Evolutionary conservation across 352 stramenopile genomes (phyloP).

Genomic region (Phytophthora boehmeriae): DNA sequence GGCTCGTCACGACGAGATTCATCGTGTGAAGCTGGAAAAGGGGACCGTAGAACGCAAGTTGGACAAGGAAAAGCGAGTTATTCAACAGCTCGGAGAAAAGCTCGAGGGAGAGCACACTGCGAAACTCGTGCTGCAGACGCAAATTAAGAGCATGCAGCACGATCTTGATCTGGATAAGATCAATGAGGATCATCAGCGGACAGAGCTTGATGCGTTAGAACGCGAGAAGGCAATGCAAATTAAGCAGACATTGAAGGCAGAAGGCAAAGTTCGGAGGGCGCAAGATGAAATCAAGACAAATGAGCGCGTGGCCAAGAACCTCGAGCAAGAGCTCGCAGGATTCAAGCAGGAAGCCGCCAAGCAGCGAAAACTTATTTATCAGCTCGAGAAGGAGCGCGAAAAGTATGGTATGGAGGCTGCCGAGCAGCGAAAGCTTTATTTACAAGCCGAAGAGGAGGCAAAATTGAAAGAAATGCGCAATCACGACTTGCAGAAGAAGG

Average conservation of each 20-base stretch:
- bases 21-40: slow-evolving; percentile 89
- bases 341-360: slow-evolving; percentile 89
- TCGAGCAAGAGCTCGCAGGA: slow-evolving; percentile 80
- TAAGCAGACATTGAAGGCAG: slow-evolving; percentile 82
- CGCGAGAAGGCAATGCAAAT: slow-evolving; percentile 86
- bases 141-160: slow-evolving; percentile 84
- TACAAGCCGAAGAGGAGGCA: slow-evolving; percentile 82
- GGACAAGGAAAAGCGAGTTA: slow-evolving; percentile 86
- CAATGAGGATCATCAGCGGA: slow-evolving; percentile 71
- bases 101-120: slow-evolving; percentile 90
- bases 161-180: slow-evolving; percentile 83
- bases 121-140: slow-evolving; percentile 82
- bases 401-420: slow-evolving; percentile 90
- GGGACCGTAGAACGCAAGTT: slow-evolving; percentile 90
- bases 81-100: slow-evolving; percentile 91
- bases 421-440: slow-evolving; percentile 85
- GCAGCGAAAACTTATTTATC: slow-evolving; percentile 90
- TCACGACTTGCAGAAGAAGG: slow-evolving; percentile 85
- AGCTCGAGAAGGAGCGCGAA: slow-evolving; percentile 93
- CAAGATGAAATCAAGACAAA: slow-evolving; percentile 92
- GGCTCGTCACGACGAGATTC: slow-evolving; percentile 80
- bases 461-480: slow-evolving; percentile 86
- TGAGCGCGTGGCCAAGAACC: slow-evolving; percentile 89
- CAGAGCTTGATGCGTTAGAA: slow-evolving; percentile 87
- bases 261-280: slow-evolving; percentile 88